phyloP scores from a whole-genome alignment of 1,284 basidiomycete species.

The Sphaerobolus stellatus region DNA sequence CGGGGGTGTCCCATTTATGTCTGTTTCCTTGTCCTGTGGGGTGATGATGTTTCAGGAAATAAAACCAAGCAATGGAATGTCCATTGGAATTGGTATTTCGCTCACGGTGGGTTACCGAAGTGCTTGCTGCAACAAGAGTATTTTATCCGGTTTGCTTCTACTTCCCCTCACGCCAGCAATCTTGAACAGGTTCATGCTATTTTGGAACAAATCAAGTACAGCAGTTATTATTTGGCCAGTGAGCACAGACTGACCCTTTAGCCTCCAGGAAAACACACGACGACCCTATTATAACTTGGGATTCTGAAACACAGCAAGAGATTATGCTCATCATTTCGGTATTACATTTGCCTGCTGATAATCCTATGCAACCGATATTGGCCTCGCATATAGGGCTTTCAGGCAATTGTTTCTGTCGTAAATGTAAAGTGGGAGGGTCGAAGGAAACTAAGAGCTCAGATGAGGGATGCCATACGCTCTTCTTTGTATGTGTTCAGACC shows the following conservation, averaged over 20 bases:
- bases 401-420: slow-evolving; percentile 12
- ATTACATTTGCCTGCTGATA: slow-evolving; percentile 5
- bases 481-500: slow-evolving; percentile 9
- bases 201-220: slow-evolving; percentile 25
- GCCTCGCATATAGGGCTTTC: slow-evolving; percentile 5
- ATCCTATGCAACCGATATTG: slow-evolving; percentile 16
- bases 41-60: slow-evolving; percentile 35
- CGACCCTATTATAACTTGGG: slow-evolving; percentile 25
- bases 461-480: slow-evolving; percentile 11
- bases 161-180: slow-evolving; percentile 29
- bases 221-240: no score
- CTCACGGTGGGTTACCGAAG: slow-evolving; percentile 23
- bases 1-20: slow-evolving; percentile 20
- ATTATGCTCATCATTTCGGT: slow-evolving; percentile 17
- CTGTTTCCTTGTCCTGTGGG: slow-evolving; percentile 27
- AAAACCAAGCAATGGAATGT: slow-evolving; percentile 32
- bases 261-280: no score
- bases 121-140: slow-evolving; percentile 30
- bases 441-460: slow-evolving; percentile 1
- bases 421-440: slow-evolving; percentile 13
- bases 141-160: slow-evolving; percentile 25
- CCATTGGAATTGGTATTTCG: slow-evolving; percentile 30
- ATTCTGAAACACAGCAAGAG: slow-evolving; percentile 20
- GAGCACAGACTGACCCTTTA: no score
- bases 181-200: slow-evolving; percentile 29